A percentile compares a stretch with the other conserved stretches of the same genome.
Conservation (phyloP, 306 rosid genomes). For the Betula pendula region DNA sequence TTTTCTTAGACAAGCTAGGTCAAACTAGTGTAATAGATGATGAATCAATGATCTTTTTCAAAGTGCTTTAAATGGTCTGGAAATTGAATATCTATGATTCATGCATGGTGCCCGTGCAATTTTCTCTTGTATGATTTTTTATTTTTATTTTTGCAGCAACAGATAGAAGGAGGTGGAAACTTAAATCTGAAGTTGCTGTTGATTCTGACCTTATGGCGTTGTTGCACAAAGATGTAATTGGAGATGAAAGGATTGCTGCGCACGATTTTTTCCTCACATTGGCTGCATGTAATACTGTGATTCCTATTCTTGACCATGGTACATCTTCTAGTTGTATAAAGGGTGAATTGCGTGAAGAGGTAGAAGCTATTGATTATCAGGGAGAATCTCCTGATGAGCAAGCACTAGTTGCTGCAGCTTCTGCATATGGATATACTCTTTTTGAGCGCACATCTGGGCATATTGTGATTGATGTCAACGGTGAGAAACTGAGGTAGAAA, state of each 20-base stretch:
- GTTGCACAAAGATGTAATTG: slow-evolving; percentile 49
- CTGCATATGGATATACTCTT: slow-evolving; percentile 92
- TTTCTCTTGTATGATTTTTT: slow-evolving; percentile 14
- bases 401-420: slow-evolving; percentile 92
- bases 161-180: slow-evolving; percentile 56
- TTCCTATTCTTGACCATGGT: slow-evolving; percentile 57
- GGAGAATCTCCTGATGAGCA: slow-evolving; percentile 99
- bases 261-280: slow-evolving; percentile 92
- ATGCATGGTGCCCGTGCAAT: slow-evolving; percentile 7
- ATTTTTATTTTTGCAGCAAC: slow-evolving; percentile 40
- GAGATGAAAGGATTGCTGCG: slow-evolving; percentile 64
- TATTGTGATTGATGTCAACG: slow-evolving; percentile 81
- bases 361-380: slow-evolving; percentile 61
- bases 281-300: slow-evolving; percentile 96
- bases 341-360: slow-evolving; percentile 46
- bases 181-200: slow-evolving; percentile 63
- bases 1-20: not conserved
- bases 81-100: slow-evolving; percentile 1
- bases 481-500: slow-evolving; percentile 94
- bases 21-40: not conserved
- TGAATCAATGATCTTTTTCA: not conserved
- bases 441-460: slow-evolving; percentile 98
- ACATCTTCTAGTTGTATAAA: slow-evolving; percentile 39
- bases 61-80: not conserved
- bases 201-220: slow-evolving; percentile 61